phyloP scores from a whole-genome alignment of 352 stramenopile species.

The Stramenopiles sp. region DNA sequence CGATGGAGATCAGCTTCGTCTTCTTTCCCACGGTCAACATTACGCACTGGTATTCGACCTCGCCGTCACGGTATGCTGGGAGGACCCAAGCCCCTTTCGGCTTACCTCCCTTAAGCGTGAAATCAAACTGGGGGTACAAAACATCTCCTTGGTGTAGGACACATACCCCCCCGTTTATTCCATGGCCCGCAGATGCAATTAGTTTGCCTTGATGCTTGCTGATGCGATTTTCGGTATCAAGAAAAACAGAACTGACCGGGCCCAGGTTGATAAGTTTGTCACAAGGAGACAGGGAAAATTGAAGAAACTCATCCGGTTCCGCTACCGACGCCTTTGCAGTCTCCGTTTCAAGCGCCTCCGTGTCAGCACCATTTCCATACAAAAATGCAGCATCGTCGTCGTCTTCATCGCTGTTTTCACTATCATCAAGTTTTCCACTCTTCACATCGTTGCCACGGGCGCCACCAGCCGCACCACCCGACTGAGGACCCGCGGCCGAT shows the following conservation, averaged over 20 bases:
- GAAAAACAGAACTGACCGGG: not conserved
- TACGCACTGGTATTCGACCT: not conserved
- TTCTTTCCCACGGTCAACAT: not conserved
- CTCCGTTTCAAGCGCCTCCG: not conserved
- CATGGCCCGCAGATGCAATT: not conserved
- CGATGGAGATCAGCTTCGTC: not conserved
- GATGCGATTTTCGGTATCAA: not conserved
- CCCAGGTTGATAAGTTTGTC: not conserved
- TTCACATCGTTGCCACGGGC: not conserved
- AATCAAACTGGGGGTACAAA: not conserved
- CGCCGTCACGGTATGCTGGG: not conserved
- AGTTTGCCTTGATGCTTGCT: too few relatives aligned
- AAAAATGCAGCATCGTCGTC: not conserved
- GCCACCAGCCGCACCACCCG: not conserved
- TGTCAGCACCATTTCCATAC: not conserved
- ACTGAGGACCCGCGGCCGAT: not conserved
- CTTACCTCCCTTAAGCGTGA: not conserved
- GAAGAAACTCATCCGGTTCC: too few relatives aligned
- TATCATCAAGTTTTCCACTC: not conserved
- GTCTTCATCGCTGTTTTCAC: conserved; percentile 1
- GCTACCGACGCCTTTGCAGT: not conserved
- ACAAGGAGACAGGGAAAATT: too few relatives aligned
- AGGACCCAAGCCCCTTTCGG: not conserved
- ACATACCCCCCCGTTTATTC: not conserved
- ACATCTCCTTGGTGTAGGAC: not conserved